Conservation (phyloP, 352 stramenopile species). For the Detonula confervacea region DNA sequence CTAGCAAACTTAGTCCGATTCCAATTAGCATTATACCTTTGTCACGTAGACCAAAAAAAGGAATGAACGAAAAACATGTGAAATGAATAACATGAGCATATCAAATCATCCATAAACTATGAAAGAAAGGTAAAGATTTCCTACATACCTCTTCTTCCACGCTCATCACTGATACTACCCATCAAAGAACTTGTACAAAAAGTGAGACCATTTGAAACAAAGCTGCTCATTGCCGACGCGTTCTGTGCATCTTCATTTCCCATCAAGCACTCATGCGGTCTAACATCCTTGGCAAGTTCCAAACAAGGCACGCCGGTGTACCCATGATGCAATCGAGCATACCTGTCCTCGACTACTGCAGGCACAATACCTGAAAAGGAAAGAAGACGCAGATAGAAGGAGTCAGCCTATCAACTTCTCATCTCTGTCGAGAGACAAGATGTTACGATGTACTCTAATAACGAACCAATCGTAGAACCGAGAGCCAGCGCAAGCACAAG, state of each 20-base stretch:
- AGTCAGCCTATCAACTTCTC: no score
- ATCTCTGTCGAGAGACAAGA: no score
- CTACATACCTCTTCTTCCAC: conserved; percentile 59
- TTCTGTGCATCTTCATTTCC: conserved; percentile 74
- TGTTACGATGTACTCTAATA: no score
- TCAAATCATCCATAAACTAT: background rate
- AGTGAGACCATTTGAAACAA: conserved; percentile 72
- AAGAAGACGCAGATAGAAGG: no score
- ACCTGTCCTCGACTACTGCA: conserved; percentile 74
- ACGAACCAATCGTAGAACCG: conserved; percentile 69
- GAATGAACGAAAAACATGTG: background rate
- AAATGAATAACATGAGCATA: background rate
- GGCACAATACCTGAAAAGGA: conserved; percentile 75
- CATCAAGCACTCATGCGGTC: conserved; percentile 67
- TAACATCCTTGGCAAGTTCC: conserved; percentile 37
- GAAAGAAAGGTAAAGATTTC: background rate
- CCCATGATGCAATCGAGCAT: conserved; percentile 74
- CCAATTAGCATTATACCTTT: conserved; percentile 66
- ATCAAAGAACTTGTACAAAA: conserved; percentile 75
- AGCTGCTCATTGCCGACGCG: conserved; percentile 53
- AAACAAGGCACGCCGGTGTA: conserved; percentile 56
- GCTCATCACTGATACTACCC: conserved; percentile 78
- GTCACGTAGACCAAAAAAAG: conserved; percentile 1
- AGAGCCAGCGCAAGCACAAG: conserved; percentile 53
- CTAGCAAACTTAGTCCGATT: conserved; percentile 53